Base-by-base conservation (phyloP, 352 stramenopile species). In the Phytophthora ohioensis region DNA sequence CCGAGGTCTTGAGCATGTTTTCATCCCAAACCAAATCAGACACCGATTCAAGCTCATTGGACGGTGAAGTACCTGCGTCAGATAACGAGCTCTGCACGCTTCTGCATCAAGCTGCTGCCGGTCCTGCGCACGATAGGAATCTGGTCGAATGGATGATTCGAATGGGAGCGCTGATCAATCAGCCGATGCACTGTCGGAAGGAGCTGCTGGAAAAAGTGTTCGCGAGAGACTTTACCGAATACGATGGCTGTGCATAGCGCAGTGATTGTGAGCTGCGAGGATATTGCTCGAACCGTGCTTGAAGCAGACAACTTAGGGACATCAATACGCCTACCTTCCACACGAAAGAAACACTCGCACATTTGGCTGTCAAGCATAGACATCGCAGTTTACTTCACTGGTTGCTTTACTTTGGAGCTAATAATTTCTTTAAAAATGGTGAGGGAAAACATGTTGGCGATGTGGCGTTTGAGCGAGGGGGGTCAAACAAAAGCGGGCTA, bases 111-210 rank as follows among this genome's bases (percentile, higher is more conserved):
- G 75, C 61, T 0, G 75, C 68, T 3, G 73, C 72, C 17, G 78
- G 75, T 0, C 57, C 49, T 27, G 70, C 67, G 3, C 64, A 72
- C 13, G 70, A 83, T 31, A 51, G 41, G 4, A 36, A 57, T 0
- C 67, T 80, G 2, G 64, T 80, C 0, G 75, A 85, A 49, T 85
- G 69, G 72, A 64, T 85, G 43, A 67, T 82, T 31, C 69, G 81
- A 13, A 72, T 83, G 36, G 70, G 59, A 15, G 65, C 54, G 3
- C 60, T 76, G 1, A 54, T 35, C 13, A 64, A 55, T 42, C 57
- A 79, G 42, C 57, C 67, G 0, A 35, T 67, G 10, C 53, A 73
- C 36, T 70, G 57, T 34, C 57, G 67, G 12, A 11, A 57, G 2
- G 21, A 61, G 3, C 60, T 36, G 15, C 36, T 21, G 15, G 57